These are phyloP conservation scores for Pythium apleroticum DNA, from an alignment of 352 stramenopile genomes.

Conservation along the genomic window DNA sequence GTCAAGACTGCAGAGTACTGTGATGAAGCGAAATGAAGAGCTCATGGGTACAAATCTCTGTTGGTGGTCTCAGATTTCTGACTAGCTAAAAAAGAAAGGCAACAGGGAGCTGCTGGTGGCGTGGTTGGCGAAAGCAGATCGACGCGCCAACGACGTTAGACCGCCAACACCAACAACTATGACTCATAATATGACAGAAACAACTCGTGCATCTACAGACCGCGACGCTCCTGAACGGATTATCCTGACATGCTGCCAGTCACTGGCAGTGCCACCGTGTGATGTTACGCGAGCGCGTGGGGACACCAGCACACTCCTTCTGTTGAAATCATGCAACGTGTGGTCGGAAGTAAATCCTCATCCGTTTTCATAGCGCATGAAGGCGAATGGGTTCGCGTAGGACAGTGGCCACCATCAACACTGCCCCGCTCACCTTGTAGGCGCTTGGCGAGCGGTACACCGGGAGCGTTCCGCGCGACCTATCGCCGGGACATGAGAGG, in stretches of 20 bases:
- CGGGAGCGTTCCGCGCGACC: neutral
- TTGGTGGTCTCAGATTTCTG: neutral
- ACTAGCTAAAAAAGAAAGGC: constrained; percentile 2
- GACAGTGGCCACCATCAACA: neutral
- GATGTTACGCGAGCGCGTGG: neutral
- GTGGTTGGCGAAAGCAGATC: neutral
- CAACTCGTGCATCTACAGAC: neutral
- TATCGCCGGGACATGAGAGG: neutral
- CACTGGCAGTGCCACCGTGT: neutral
- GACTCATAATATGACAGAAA: too few relatives aligned
- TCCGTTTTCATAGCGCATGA: constrained; percentile 15
- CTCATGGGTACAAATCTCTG: neutral
- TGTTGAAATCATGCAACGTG: neutral
- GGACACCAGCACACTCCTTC: neutral
- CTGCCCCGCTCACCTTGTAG: neutral
- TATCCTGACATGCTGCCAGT: too few relatives aligned
- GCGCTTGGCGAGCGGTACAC: neutral
- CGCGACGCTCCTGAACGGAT: too few relatives aligned
- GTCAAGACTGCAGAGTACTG: too few relatives aligned
- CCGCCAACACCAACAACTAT: neutral
- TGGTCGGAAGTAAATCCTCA: neutral
- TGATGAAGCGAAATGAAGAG: neutral
- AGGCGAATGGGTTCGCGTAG: neutral
- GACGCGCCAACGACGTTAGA: neutral
- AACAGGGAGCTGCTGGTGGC: neutral